phyloP scores from a whole-genome alignment of 139 green algal genomes.

The Chlamydomonas sphaeroides region DNA sequence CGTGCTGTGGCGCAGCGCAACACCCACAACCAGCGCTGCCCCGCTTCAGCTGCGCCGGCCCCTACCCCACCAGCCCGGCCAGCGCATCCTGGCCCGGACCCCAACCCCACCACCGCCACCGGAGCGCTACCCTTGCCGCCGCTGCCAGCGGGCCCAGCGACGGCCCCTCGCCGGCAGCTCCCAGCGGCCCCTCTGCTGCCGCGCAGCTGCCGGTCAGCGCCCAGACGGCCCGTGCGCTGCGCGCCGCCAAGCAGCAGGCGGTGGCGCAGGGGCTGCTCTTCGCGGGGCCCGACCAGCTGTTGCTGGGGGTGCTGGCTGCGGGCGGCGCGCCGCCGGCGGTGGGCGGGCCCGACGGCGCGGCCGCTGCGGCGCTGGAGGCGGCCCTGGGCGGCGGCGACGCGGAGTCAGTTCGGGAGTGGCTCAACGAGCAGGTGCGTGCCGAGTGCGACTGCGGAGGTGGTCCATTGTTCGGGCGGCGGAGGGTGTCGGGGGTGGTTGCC shows the following conservation, averaged over 20 bases:
- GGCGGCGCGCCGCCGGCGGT: not conserved
- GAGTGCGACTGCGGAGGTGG: no score
- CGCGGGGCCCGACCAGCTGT: conserved; percentile 23
- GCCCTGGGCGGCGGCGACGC: conserved; percentile 1
- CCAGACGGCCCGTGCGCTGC: not conserved
- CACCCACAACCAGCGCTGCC: no score
- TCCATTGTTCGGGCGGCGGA: no score
- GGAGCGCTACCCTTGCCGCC: no score
- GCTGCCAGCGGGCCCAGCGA: no score
- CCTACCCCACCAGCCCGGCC: no score
- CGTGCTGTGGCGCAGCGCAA: no score
- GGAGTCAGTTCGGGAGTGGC: conserved; percentile 11
- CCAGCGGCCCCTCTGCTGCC: no score
- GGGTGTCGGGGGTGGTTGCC: no score
- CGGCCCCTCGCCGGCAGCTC: no score
- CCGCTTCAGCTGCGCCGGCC: no score
- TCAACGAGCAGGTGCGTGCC: conserved; percentile 8
- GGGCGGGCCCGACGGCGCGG: not conserved
- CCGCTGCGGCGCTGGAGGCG: not conserved
- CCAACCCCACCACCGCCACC: not conserved
- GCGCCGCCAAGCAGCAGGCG: conserved; percentile 18
- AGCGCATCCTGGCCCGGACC: no score
- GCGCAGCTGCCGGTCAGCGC: conserved; percentile 3
- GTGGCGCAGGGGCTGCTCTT: conserved; percentile 22
- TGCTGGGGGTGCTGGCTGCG: conserved; percentile 14